Evolutionary conservation across 306 rosid genomes (phyloP), one percentile per base, ranked within the genome.

Genomic region (Malus orientalis): DNA sequence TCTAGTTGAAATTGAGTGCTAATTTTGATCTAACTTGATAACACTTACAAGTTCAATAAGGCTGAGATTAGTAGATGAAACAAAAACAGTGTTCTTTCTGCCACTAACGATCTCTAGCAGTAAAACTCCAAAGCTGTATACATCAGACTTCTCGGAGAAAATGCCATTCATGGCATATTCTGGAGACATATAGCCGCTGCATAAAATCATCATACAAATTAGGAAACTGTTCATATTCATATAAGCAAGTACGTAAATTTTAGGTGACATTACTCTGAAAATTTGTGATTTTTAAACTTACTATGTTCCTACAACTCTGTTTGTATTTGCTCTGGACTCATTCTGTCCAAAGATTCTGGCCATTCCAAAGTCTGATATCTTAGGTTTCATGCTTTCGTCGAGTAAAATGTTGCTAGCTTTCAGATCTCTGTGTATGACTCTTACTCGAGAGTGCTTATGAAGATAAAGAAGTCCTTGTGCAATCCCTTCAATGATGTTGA

Each of bases 101-200:
- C 84, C 84, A n/a, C 80, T 80, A 16, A 75, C 69, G 1, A 80
- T 75, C 74, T 80, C 84, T 7, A 75, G 42, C 58, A 80, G 58
- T 61, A 75, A 27, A 65, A 80, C 84, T 40, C 84, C 84, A 11
- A 80, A 80, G 70, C 80, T 81, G 29, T 75, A 80, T 32, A 74
- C 75, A 49, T 80, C 83, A 4, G 75, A 80, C 59, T 74, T 80
- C 42, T 66, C 79, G 7, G 79, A 80, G 75, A 80, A 80, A 36
- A 80, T 80, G 70, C 71, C 83, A 33, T 74, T 80, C 83, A 80
- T 80, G 57, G 83, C 79, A 74, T 80, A 74, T 36, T 80, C 83
- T 4, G 83, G 83, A 58, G 83, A 74, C 79, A 74, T 80, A 80
- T 80, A 80, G 14, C 79, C 79, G 19, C 83, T 68, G 79, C 63